Evolutionary conservation across 441 rosid species (phyloP).

Genomic region (Bruguiera hainesii): DNA sequence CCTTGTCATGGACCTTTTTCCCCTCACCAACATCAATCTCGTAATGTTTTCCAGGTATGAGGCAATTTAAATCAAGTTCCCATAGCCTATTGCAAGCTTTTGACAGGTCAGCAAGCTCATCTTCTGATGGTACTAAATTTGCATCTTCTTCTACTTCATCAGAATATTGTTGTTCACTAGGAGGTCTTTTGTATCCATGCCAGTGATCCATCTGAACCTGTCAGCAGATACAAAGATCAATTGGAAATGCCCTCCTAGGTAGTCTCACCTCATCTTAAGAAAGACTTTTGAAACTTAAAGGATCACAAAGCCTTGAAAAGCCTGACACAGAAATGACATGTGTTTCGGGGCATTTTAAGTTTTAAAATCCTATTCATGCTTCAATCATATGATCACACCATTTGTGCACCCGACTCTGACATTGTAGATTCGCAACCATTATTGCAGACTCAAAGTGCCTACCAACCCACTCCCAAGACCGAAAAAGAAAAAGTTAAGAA

Average conservation of each 20-base stretch:
- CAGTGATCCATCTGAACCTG: constrained; percentile 74
- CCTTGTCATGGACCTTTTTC: constrained; percentile 62
- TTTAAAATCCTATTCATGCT: no score
- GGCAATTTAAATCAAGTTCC: constrained; percentile 80
- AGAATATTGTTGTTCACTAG: constrained; percentile 69
- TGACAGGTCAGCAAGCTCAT: constrained; percentile 73
- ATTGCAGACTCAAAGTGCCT: no score
- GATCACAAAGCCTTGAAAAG: no score
- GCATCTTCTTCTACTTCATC: constrained; percentile 44
- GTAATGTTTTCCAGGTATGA: constrained; percentile 78
- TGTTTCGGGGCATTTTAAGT: no score
- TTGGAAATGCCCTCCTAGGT: background rate
- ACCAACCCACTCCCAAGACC: no score
- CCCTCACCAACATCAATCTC: constrained; percentile 92
- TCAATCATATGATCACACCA: no score
- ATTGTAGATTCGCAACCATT: no score
- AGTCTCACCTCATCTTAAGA: background rate
- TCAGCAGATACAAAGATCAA: constrained; percentile 17
- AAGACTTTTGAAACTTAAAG: no score
- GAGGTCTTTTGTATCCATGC: constrained; percentile 63
- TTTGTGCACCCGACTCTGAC: no score
- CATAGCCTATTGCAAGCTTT: constrained; percentile 86
- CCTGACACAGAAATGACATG: no score
- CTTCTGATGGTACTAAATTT: constrained; percentile 49
- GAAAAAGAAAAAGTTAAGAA: no score